Evolutionary conservation across 2,329 filamentous ascomycete species (phyloP), one percentile per base, ranked within the genome.

Genomic region (Myriangium duriaei): DNA sequence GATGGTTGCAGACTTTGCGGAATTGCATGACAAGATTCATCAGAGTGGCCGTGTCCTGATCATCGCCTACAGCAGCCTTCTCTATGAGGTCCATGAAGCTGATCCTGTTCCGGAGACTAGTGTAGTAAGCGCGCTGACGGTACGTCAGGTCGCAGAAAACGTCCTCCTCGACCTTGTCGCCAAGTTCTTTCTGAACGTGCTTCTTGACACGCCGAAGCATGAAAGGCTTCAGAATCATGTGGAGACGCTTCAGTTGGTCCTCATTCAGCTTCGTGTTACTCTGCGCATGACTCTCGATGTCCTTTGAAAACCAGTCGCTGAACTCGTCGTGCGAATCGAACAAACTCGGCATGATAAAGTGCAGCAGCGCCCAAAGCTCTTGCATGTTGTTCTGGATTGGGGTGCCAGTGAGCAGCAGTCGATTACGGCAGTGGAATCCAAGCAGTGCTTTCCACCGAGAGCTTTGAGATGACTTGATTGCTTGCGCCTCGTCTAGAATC

Each of bases 11-110:
- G 41, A 98, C 91, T 64, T 98, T 98, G 51, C 91, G 77, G 73
- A 98, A 98, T 62, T 98, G 91, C 91, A 98, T 98, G 46, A 98
- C 91, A 47, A 98, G 69, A 60, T 98, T 98, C 91, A 98, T 96
- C 52, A 98, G 64, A 1, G 88, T 96, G 29, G 88, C 87, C 24
- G 84, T 93, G 55, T 96, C 91, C 51, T 88, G 79, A 34, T 96
- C 91, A 51, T 95, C 87, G 24, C 91, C 91, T 49, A 91, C 73
- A 2, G 88, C 88, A 1, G 85, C 86, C 70, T 95, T 96, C 60
- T 98, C 91, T 39, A 98, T 92, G 12, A 98, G 76, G 56, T 98
- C 91, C 77, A 96, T 91, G 49, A 98, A 86, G 60, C 86, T 96
- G 62, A 98, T 95, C 63, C 94, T 91, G 63, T 94, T 94, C 35